Evolutionary conservation across 352 stramenopile genomes (phyloP).

Genomic region (Phytophthora rubi): DNA sequence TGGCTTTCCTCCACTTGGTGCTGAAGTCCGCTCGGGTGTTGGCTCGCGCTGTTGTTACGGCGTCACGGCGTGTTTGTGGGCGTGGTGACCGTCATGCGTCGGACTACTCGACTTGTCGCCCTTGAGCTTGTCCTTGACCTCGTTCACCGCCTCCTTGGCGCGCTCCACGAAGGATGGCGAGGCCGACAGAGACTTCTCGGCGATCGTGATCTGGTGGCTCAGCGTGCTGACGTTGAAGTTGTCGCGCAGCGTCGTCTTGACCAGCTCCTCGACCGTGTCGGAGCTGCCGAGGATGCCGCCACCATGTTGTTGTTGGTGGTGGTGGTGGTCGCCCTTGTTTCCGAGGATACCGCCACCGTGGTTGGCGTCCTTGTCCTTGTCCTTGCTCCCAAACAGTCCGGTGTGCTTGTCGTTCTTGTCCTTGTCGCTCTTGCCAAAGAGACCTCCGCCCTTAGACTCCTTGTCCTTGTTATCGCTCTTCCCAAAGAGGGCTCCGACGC

Average conservation of each 20-base stretch:
- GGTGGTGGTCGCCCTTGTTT: constrained; percentile 4
- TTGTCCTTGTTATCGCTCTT: constrained; percentile 8
- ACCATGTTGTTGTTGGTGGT: background rate
- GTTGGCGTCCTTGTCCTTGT: constrained; percentile 22
- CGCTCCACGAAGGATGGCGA: constrained; percentile 27
- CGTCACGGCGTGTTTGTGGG: constrained; percentile 2
- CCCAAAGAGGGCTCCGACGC: background rate
- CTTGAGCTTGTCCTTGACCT: constrained; percentile 33
- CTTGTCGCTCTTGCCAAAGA: constrained; percentile 22
- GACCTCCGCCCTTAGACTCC: constrained; percentile 12
- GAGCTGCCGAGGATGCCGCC: constrained; percentile 9
- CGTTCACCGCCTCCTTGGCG: constrained; percentile 27
- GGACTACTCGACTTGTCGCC: constrained; percentile 23
- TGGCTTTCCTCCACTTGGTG: background rate
- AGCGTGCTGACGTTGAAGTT: constrained; percentile 28
- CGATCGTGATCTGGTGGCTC: constrained; percentile 29
- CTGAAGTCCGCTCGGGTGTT: background rate
- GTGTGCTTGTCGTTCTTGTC: constrained; percentile 14
- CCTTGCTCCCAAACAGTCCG: constrained; percentile 10
- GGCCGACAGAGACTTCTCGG: constrained; percentile 23
- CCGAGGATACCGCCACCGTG: constrained; percentile 4
- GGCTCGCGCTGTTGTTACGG: background rate
- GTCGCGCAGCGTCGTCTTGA: constrained; percentile 29
- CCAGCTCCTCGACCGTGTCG: constrained; percentile 31
- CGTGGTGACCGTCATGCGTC: background rate